These are phyloP conservation scores for Anacardium occidentale DNA, from an alignment of 345 rosid genomes.

Conservation along the genomic window DNA sequence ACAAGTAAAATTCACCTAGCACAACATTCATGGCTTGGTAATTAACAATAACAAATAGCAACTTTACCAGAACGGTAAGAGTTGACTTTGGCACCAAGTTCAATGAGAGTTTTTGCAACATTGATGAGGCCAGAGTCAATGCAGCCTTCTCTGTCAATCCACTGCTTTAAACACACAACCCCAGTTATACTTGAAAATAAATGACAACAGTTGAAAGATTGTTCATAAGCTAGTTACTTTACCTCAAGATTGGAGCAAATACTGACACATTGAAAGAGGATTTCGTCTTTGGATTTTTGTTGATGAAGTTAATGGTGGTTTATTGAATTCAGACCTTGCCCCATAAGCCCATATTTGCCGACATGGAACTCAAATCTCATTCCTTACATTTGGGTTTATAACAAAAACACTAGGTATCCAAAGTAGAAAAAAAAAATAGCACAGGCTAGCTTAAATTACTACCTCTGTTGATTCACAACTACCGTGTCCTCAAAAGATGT, in stretches of 20 bases:
- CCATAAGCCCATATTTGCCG: too few species aligned
- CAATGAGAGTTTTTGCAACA: slow-evolving; percentile 41
- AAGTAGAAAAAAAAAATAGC: not conserved
- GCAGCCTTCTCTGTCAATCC: slow-evolving; percentile 46
- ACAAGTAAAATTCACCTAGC: too few species aligned
- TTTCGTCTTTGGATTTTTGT: slow-evolving; percentile 37
- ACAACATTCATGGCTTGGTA: too few species aligned
- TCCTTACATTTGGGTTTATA: too few species aligned
- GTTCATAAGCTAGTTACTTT: not conserved
- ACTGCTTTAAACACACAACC: slow-evolving; percentile 25
- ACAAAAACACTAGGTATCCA: not conserved
- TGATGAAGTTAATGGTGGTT: slow-evolving; percentile 10
- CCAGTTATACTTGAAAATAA: not conserved
- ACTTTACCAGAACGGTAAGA: slow-evolving; percentile 54
- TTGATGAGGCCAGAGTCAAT: slow-evolving; percentile 36
- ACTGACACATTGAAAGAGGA: slow-evolving; percentile 31
- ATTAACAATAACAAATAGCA: not conserved
- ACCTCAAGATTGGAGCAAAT: slow-evolving; percentile 46
- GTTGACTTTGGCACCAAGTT: slow-evolving; percentile 51
- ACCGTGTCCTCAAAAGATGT: not conserved
- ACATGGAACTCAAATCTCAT: too few species aligned
- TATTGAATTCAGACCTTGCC: slow-evolving; percentile 38
- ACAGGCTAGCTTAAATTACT: not conserved
- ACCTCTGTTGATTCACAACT: not conserved
- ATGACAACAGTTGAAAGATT: not conserved